Evolutionary conservation across 2,329 filamentous ascomycete genomes (phyloP), one percentile per base, ranked within the genome.

Genomic region (Colletotrichum godetiae): DNA sequence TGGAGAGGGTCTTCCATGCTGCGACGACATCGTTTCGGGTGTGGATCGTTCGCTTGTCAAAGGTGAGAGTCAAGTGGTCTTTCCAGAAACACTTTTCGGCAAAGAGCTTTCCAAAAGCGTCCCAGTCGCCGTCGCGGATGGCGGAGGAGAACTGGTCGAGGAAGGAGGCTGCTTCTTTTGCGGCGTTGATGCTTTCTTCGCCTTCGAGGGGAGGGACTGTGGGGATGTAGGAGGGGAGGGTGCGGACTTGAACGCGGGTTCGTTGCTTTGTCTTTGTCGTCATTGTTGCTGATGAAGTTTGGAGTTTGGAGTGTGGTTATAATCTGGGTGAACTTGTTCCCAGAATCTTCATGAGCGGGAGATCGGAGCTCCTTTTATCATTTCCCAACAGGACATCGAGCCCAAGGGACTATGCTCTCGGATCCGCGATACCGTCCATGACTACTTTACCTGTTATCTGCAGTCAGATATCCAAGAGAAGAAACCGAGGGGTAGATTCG

Each of bases 11-110:
- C 29, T 35, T 22, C 67, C 67, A 73, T 13, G 71, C 71, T 13
- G 1, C 27, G 22, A 53, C 55, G 33, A 71, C 63, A n/a, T 19
- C 24, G 4, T 42, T 37, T 15, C 67, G 29, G 15, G 37, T 61
- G 31, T 49, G n/a, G 49, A 73, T 37, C n/a, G 71, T 73, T 27
- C 71, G 71, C 66, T 71, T 73, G 67, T 73, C 71, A 24, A 73
- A 73, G 13, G 71, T 73, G 13, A 73, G 66, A 11, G 67, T 73
- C n/a, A 73, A 46, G 46, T 6, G 33, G 59, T 73, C 71, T 11
- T n/a, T 52, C 71, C 71, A 73, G 52, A 49, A 73, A 46, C 59
- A 65, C 4, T 66, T n/a, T 4, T 73, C 19, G 49, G 56, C 22
- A 29, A 71, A 62, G 27, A 73, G 67, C 22, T 22, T 24, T 10